Percentiles rank a stretch among this genome's conserved stretches.
Evolutionary conservation across 2,329 filamentous ascomycete genomes (phyloP).

Genomic region (Kalaharituber pfeilii): DNA sequence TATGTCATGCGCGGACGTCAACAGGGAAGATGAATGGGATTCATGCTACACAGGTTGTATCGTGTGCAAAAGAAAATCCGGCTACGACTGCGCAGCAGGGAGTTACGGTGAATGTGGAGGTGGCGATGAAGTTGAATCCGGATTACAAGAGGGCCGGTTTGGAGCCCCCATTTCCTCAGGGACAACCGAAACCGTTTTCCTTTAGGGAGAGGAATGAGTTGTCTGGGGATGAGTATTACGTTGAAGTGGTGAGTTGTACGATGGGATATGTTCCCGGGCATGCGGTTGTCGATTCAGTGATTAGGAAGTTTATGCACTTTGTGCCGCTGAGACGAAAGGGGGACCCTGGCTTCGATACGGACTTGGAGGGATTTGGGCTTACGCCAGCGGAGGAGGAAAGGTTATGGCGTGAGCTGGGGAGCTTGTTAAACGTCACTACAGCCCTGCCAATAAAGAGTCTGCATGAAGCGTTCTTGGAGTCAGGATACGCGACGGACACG

Average conservation of each 20-base stretch:
- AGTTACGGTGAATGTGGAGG: slow-evolving; percentile 5
- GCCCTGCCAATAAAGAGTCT: slow-evolving; percentile 7
- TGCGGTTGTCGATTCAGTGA: slow-evolving; percentile 10
- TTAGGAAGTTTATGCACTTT: slow-evolving; percentile 14
- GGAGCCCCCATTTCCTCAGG: background rate
- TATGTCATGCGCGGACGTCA: slow-evolving; percentile 9
- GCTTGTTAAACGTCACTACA: slow-evolving; percentile 12
- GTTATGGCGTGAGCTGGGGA: slow-evolving; percentile 3
- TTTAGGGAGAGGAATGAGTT: slow-evolving; percentile 10
- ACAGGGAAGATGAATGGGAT: slow-evolving; percentile 2
- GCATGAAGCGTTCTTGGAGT: slow-evolving; percentile 8
- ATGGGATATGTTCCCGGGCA: slow-evolving; percentile 10
- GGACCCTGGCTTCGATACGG: background rate
- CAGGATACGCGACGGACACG: slow-evolving; percentile 5
- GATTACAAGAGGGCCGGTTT: slow-evolving; percentile 7
- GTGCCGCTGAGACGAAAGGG: background rate
- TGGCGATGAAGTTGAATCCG: slow-evolving; percentile 12
- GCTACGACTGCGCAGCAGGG: slow-evolving; percentile 5
- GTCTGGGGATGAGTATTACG: slow-evolving; percentile 8
- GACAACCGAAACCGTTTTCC: slow-evolving; percentile 6
- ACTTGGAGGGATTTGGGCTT: slow-evolving; percentile 6
- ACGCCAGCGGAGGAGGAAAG: background rate
- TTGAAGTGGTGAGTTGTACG: slow-evolving; percentile 8
- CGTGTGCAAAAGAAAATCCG: slow-evolving; percentile 4
- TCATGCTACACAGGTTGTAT: slow-evolving; percentile 9